These are phyloP conservation scores for Arthrobotrys sinensis DNA, from an alignment of 2,329 filamentous ascomycete species.

Conservation along the genomic window DNA sequence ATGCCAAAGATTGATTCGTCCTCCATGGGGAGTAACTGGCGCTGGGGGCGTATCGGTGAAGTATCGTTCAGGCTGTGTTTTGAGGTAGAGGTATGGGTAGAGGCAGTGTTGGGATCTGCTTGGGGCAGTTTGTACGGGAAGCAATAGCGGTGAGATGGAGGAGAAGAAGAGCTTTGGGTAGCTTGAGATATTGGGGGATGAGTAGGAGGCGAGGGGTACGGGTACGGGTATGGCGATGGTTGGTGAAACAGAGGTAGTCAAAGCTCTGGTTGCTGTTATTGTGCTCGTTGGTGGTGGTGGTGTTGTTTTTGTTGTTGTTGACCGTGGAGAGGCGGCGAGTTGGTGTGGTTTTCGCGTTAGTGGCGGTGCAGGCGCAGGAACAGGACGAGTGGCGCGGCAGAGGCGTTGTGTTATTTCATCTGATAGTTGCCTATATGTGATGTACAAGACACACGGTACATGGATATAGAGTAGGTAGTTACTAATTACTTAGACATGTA, in stretches of 20 bases:
- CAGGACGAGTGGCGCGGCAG: not conserved
- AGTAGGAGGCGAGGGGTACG: not conserved
- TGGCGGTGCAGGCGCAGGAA: slow-evolving; percentile 29
- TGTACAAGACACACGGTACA: no score
- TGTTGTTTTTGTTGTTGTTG: slow-evolving; percentile 18
- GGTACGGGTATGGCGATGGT: not conserved
- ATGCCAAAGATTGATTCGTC: slow-evolving; percentile 74
- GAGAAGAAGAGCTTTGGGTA: not conserved
- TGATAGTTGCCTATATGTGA: no score
- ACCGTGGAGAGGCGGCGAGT: not conserved
- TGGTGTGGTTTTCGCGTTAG: slow-evolving; percentile 49
- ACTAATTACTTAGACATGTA: not conserved
- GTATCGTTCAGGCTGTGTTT: not conserved
- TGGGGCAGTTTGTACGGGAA: not conserved
- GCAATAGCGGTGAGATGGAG: not conserved
- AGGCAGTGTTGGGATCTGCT: not conserved
- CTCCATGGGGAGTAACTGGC: slow-evolving; percentile 69
- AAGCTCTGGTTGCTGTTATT: slow-evolving; percentile 20
- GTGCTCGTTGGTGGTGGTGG: slow-evolving; percentile 12
- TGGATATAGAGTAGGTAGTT: no score
- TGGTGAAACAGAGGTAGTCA: not conserved
- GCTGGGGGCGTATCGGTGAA: not conserved
- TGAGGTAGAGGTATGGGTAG: not conserved
- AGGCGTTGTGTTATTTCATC: no score
- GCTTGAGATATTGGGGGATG: not conserved